Percentiles rank a stretch among this genome's conserved stretches.
Conservation (phyloP, 352 stramenopile species). For the Stephanocyclus meneghinianus region DNA sequence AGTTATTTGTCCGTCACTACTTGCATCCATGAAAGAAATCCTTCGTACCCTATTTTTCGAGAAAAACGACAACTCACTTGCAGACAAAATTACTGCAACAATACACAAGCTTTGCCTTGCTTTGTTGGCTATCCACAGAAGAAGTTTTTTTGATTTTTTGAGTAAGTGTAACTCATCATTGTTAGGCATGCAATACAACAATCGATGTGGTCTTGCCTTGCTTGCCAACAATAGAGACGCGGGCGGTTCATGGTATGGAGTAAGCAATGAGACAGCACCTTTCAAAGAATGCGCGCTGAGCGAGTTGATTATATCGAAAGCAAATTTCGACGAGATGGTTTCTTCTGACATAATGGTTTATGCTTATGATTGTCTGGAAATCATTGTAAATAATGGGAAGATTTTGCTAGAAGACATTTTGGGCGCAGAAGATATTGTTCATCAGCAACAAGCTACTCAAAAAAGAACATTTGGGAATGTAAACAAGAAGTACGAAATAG, state of each 20-base stretch:
- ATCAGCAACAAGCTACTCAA: conserved; percentile 20
- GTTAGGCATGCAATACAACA: conserved; percentile 28
- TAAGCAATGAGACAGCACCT: conserved; percentile 6
- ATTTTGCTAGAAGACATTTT: conserved; percentile 53
- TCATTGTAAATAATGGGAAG: conserved; percentile 45
- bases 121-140: conserved; percentile 57
- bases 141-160: conserved; percentile 37
- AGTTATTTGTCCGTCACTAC: conserved; percentile 32
- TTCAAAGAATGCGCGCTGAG: conserved; percentile 38
- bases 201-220: conserved; percentile 41
- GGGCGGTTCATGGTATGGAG: conserved; percentile 21
- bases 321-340: conserved; percentile 31
- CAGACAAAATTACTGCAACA: conserved; percentile 36
- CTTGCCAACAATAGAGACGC: conserved; percentile 23
- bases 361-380: conserved; percentile 53
- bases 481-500: conserved; percentile 29
- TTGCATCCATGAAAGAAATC: conserved; percentile 43
- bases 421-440: conserved; percentile 50
- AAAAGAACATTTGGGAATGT: conserved; percentile 14
- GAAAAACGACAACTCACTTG: conserved; percentile 24
- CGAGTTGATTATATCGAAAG: conserved; percentile 44
- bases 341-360: conserved; percentile 44
- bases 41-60: conserved; percentile 41
- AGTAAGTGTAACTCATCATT: conserved; percentile 36
- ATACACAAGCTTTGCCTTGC: conserved; percentile 56